phyloP scores from a whole-genome alignment of 176 grass and related monocot genomes.

The Rhynchospora tenuis region DNA sequence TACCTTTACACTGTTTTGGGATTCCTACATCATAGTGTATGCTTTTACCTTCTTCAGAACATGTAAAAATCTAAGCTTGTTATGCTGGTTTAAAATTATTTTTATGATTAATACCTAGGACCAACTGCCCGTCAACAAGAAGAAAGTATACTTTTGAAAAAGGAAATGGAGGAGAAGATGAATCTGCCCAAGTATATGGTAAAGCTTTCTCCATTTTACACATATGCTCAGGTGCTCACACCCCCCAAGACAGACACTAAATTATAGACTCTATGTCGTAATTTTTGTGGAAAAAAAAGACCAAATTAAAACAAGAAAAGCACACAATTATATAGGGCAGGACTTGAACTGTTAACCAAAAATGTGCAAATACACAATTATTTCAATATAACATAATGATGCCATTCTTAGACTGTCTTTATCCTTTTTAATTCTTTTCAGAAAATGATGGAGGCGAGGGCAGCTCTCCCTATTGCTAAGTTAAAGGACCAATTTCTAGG shows the following conservation, averaged over 20 bases:
- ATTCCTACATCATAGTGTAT: neutral
- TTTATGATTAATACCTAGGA: constrained; percentile 32
- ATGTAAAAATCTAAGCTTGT: neutral
- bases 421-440: constrained; percentile 27
- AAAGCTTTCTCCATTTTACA: constrained; percentile 3
- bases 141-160: constrained; percentile 61
- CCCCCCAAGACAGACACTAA: neutral
- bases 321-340: neutral
- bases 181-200: constrained; percentile 67
- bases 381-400: neutral
- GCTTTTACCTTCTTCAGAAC: neutral
- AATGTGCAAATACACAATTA: neutral
- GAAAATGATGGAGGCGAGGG: constrained; percentile 92
- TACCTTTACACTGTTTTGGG: neutral
- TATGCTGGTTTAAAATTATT: neutral
- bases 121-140: constrained; percentile 31
- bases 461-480: constrained; percentile 78
- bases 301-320: neutral
- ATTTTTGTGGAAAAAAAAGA: neutral
- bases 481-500: constrained; percentile 63
- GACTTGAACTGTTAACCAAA: neutral
- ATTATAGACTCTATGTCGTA: neutral
- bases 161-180: constrained; percentile 59
- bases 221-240: neutral
- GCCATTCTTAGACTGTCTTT: neutral